phyloP scores from a whole-genome alignment of 1,284 basidiomycete species.

The Trametes sp. region DNA sequence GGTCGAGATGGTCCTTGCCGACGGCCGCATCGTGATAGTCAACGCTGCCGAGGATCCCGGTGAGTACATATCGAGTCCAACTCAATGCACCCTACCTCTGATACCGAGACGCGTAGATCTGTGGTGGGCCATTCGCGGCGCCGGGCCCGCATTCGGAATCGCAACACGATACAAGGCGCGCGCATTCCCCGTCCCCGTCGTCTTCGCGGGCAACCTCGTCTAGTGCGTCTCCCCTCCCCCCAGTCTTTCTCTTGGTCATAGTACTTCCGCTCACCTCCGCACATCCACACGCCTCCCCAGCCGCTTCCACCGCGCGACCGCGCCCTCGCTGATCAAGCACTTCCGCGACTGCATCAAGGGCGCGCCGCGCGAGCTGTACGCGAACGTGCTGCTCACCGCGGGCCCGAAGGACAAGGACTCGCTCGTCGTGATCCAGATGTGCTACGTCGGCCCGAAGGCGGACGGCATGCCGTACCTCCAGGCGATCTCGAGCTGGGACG shows the following conservation, averaged over 20 bases:
- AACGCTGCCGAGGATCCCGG: constrained; percentile 73
- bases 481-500: constrained; percentile 88
- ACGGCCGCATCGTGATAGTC: constrained; percentile 77
- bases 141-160: constrained; percentile 84
- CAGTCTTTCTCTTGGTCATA: not conserved
- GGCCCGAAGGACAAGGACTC: constrained; percentile 84
- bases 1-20: constrained; percentile 84
- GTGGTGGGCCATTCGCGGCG: constrained; percentile 92
- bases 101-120: constrained; percentile 60
- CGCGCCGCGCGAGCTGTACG: constrained; percentile 86
- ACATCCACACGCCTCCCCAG: too few relatives aligned
- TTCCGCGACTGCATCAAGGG: constrained; percentile 93
- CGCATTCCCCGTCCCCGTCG: constrained; percentile 87
- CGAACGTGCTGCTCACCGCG: constrained; percentile 88
- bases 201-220: constrained; percentile 90
- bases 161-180: constrained; percentile 88
- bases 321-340: constrained; percentile 87
- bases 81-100: not conserved
- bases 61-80: constrained; percentile 37
- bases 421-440: constrained; percentile 89
- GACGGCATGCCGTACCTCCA: constrained; percentile 82
- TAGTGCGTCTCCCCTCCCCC: constrained; percentile 61
- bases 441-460: constrained; percentile 79
- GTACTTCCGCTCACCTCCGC: not conserved
- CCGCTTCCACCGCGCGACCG: constrained; percentile 84